Evolutionary conservation across 805 yeast species (phyloP), one percentile per base, ranked within the genome.

Genomic region (Clavispora asparagi): DNA sequence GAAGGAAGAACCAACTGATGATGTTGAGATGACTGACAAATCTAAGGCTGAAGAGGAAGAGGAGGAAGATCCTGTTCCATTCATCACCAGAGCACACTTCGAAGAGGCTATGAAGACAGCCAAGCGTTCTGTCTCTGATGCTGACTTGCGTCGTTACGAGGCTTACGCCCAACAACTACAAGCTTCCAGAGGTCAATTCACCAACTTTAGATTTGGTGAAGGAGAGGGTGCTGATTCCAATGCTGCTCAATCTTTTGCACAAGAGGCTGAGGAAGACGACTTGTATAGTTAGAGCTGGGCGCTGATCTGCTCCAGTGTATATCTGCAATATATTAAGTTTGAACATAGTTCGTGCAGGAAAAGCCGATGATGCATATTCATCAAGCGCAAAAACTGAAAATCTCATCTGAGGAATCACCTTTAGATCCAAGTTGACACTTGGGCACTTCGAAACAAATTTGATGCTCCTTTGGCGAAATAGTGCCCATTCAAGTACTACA

Each of bases 71-170:
- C 89, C 96, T 28, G 99, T 94, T 57, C 99, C 99, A 61, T 94
- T 70, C 68, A 92, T 94, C 61, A 87, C 96, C 28, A 87, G 85
- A 64, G 85, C 84, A 43, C 99, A 94, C 68, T 90, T 94, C 60
- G 97, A 94, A 71, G 98, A 94, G 76, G 99, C 99, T 40, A 94
- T 94, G 99, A 91, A 92, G 83, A 90, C 98, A 1, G 99, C 99
- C 44, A 86, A 90, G 71, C 87, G 98, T 61, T 91, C 97, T 46
- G 99, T 94, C 41, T 84, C 95, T 36, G 98, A 95, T 63, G 87
- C 97, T 33, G 99, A 94, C 71, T 79, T 94, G 63, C 94, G 99
- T 73, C 91, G 99, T 72, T 94, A 94, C 68, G 99, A 94, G 74
- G 95, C 98, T 7, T 94, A 92, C 62, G 95, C 97, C 43, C 97